phyloP scores from a whole-genome alignment of 306 rosid genomes.

The Carpinus viminea region DNA sequence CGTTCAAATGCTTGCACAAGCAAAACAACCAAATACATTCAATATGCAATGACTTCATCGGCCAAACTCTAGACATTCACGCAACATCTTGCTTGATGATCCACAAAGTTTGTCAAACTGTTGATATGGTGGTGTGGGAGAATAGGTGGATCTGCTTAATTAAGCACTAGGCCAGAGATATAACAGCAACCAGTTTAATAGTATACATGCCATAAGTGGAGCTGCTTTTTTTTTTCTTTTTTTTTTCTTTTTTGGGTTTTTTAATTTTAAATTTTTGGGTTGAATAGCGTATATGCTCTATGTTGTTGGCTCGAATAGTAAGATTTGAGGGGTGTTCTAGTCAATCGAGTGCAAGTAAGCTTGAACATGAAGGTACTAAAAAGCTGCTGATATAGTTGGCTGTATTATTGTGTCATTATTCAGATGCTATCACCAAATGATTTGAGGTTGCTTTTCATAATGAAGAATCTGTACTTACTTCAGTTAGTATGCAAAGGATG shows the following conservation, averaged over 20 bases:
- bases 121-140: neutral
- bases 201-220: neutral
- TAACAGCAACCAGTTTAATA: neutral
- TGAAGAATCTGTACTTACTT: constrained; percentile 5
- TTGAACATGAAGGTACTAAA: neutral
- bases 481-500: neutral
- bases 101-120: neutral
- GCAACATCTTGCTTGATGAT: neutral
- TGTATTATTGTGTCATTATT: constrained; percentile 12
- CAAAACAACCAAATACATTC: constrained; percentile 63
- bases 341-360: neutral
- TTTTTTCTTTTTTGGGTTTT: neutral
- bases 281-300: neutral
- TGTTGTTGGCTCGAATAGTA: neutral
- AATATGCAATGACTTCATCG: constrained; percentile 41
- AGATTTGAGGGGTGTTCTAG: neutral
- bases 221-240: neutral
- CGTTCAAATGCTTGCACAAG: constrained; percentile 85
- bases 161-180: neutral
- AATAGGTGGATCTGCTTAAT: neutral
- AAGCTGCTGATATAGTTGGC: neutral
- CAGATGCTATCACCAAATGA: neutral
- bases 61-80: neutral
- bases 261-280: neutral
- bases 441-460: neutral